phyloP scores from a whole-genome alignment of 495 filamentous ascomycete species.

The Xylaria castorea region DNA sequence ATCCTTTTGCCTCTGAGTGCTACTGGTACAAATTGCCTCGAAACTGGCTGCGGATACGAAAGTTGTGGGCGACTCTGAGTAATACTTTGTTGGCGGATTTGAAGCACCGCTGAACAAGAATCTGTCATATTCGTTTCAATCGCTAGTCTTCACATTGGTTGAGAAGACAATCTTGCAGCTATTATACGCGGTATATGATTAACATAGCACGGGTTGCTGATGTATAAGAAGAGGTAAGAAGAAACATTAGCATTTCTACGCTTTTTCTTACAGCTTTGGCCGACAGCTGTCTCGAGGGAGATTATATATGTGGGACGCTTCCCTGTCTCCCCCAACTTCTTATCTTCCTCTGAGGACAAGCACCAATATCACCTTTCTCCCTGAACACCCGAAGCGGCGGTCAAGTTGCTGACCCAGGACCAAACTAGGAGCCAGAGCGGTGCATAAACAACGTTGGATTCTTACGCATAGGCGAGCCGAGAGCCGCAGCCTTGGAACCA shows the following conservation, averaged over 20 bases:
- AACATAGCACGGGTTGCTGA: not conserved
- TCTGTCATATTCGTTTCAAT: not conserved
- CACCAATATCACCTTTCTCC: not conserved
- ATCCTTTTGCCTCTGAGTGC: conserved; percentile 7
- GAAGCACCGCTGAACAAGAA: not conserved
- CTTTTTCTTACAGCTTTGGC: not conserved
- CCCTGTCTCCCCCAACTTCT: conserved; percentile 13
- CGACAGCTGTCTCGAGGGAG: not conserved
- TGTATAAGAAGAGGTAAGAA: conserved; percentile 6
- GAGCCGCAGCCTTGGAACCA: conserved; percentile 5
- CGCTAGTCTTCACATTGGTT: too few species aligned
- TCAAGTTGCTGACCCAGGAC: conserved; percentile 8
- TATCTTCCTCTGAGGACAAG: not conserved
- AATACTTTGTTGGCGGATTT: not conserved
- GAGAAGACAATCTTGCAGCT: not conserved
- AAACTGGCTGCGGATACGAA: not conserved
- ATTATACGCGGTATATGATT: not conserved
- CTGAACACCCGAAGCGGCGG: not conserved
- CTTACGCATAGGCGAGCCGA: conserved; percentile 9
- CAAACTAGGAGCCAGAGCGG: not conserved
- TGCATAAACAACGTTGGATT: conserved; percentile 7
- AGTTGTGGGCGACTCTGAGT: not conserved
- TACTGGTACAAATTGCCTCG: conserved; percentile 10
- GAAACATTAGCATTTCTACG: not conserved
- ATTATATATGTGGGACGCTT: conserved; percentile 15